Conservation (phyloP, 331 rosid genomes). For the Quercus phellos region DNA sequence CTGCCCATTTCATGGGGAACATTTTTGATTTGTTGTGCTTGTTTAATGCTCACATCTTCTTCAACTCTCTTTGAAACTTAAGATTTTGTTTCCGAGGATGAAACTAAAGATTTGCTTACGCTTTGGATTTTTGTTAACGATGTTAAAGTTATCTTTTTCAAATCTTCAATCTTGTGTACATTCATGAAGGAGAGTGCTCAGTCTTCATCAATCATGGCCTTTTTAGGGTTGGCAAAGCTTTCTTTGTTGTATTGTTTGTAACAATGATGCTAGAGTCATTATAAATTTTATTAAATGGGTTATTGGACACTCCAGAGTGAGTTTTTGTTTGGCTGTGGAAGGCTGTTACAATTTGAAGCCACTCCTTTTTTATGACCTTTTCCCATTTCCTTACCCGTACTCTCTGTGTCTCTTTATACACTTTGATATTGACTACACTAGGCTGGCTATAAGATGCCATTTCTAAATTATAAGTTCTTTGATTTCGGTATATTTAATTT, state of each 20-base stretch:
- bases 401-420: not conserved
- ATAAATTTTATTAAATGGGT: too few species aligned
- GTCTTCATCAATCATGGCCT: not conserved
- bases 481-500: not conserved
- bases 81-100: constrained; percentile 4
- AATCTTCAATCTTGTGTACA: not conserved
- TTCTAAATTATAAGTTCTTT: not conserved
- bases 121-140: not conserved
- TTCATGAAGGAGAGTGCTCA: not conserved
- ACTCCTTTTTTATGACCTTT: not conserved
- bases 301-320: too few species aligned
- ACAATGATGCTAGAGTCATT: too few species aligned
- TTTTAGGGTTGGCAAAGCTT: not conserved
- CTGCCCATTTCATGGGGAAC: not conserved
- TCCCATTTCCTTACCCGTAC: not conserved
- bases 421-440: not conserved
- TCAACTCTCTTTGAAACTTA: not conserved
- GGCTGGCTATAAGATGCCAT: not conserved
- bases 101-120: not conserved
- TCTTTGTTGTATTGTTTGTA: not conserved
- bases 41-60: not conserved
- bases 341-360: too few species aligned
- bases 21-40: not conserved
- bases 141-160: not conserved
- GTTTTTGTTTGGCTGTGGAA: too few species aligned